Percentiles rank a stretch among this genome's conserved stretches.
These are phyloP conservation scores for Verticillium zaregamsianum DNA, from an alignment of 2,329 filamentous ascomycete species.

Conservation along the genomic window DNA sequence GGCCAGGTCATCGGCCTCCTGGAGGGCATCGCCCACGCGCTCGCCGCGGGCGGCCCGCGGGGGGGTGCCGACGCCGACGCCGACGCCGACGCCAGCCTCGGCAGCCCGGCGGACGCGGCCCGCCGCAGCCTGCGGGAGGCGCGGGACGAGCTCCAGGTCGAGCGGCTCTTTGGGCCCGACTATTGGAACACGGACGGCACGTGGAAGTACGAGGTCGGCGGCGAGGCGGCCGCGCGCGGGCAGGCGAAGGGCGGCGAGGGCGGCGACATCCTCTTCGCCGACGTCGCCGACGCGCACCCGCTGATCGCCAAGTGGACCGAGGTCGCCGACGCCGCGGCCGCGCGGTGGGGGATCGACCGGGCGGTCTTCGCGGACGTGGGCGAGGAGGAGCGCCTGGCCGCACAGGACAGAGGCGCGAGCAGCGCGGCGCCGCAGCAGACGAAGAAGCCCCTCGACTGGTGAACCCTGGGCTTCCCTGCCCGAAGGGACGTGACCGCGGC, in stretches of 20 bases:
- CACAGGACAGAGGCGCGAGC: constrained; percentile 18
- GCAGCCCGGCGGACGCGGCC: constrained; percentile 1
- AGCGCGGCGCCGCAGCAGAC: constrained; percentile 16
- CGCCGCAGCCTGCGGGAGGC: constrained; percentile 42
- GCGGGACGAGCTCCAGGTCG: constrained; percentile 54
- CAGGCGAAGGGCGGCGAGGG: constrained; percentile 27
- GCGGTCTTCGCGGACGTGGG: constrained; percentile 22
- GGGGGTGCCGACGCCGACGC: no score
- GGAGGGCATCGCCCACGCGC: constrained; percentile 61
- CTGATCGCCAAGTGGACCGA: constrained; percentile 58
- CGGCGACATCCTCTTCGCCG: constrained; percentile 48
- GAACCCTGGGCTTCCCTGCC: constrained; percentile 4
- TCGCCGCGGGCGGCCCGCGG: constrained; percentile 16
- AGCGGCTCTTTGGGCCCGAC: constrained; percentile 58
- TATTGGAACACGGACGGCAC: constrained; percentile 68
- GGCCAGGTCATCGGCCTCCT: constrained; percentile 74
- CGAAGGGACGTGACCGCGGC: background rate
- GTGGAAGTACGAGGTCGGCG: constrained; percentile 59
- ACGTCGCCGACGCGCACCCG: constrained; percentile 66
- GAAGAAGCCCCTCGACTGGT: constrained; percentile 34
- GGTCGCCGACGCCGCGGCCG: constrained; percentile 24
- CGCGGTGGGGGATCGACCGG: constrained; percentile 28
- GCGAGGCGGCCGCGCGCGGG: constrained; percentile 16
- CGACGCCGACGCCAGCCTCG: constrained; percentile 9
- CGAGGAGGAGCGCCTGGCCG: constrained; percentile 21